Conservation (phyloP, 2,329 filamentous ascomycete species). For the Beauveria pseudobassiana region DNA sequence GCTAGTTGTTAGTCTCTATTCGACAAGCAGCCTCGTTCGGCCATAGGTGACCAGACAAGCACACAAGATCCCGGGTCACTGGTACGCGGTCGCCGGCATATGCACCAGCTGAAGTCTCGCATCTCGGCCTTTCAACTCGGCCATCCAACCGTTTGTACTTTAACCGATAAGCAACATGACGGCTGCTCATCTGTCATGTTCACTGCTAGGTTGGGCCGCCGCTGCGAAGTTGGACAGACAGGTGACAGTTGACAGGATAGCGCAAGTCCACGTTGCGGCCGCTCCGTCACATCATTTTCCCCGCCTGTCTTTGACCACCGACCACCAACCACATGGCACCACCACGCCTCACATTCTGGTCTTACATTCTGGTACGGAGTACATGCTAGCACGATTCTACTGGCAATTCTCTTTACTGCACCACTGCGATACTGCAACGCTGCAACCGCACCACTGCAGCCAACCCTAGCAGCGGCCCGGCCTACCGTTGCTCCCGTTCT, state of each 20-base stretch:
- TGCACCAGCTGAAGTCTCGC: background rate
- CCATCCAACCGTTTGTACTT: background rate
- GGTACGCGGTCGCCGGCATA: background rate
- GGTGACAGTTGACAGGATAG: slow-evolving; percentile 1
- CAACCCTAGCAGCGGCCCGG: slow-evolving; percentile 8
- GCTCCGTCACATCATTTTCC: slow-evolving; percentile 6
- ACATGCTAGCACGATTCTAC: too few species aligned
- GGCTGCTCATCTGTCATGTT: background rate
- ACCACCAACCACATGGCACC: background rate
- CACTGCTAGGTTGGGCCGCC: background rate
- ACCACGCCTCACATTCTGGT: too few species aligned
- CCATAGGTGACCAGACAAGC: background rate
- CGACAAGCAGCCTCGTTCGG: background rate
- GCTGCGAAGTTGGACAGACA: background rate
- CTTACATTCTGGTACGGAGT: too few species aligned
- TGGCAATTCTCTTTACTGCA: too few species aligned
- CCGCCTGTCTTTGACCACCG: background rate
- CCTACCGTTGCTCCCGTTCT: background rate
- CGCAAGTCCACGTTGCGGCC: slow-evolving; percentile 1
- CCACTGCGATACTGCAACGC: too few species aligned
- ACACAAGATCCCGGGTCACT: background rate
- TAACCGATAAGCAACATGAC: background rate
- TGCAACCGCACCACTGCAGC: background rate
- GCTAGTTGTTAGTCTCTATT: background rate
- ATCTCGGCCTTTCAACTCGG: background rate